phyloP scores from a whole-genome alignment of 129 eudicot species.

The Saposhnikovia divaricata region DNA sequence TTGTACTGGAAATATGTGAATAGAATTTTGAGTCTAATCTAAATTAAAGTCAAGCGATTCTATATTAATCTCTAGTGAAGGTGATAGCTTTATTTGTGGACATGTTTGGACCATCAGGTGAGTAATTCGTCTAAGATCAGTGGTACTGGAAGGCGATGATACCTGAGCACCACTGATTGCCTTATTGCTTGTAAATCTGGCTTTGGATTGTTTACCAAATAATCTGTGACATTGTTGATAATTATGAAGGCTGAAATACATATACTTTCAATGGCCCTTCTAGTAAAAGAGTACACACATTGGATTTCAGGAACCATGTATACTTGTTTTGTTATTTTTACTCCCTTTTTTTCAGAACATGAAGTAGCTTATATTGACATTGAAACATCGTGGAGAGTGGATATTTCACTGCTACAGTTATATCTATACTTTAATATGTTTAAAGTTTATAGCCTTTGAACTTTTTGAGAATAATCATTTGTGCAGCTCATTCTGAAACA shows the following conservation, averaged over 20 bases:
- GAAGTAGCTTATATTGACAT: neutral
- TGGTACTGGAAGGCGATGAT: neutral
- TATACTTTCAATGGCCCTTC: neutral
- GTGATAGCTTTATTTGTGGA: neutral
- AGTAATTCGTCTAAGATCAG: neutral
- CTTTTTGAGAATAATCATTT: neutral
- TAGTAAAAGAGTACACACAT: neutral
- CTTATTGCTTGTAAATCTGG: neutral
- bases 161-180: neutral
- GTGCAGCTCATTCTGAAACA: slow-evolving; percentile 12
- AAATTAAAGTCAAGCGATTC: neutral
- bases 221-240: neutral
- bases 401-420: neutral
- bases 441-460: neutral
- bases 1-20: neutral
- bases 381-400: neutral
- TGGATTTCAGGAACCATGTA: neutral
- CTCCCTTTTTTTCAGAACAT: neutral
- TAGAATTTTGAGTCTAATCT: neutral
- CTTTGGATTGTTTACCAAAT: neutral
- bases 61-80: neutral
- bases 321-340: neutral
- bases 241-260: neutral
- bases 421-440: neutral
- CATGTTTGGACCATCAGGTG: neutral